These are phyloP conservation scores for Sordariomycetes sp. DNA, from an alignment of 2,329 filamentous ascomycete genomes.

Conservation along the genomic window DNA sequence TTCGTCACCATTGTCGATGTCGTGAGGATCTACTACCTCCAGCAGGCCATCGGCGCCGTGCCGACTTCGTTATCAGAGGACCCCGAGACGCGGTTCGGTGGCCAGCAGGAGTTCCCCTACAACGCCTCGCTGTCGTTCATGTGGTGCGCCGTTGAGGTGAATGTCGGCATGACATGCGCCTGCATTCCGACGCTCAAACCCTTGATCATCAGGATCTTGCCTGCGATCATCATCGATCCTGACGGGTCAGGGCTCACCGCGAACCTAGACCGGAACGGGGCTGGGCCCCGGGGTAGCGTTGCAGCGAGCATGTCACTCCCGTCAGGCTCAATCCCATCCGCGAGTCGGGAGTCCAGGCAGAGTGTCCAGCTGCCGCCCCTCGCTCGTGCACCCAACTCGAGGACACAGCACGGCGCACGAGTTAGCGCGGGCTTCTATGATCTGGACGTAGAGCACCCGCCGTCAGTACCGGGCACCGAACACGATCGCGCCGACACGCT, in stretches of 20 bases:
- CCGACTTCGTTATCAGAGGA: slow-evolving; percentile 24
- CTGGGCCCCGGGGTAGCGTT: neutral
- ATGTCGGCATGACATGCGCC: slow-evolving; percentile 79
- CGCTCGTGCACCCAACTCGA: neutral
- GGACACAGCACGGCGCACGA: neutral
- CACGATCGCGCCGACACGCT: slow-evolving; percentile 14
- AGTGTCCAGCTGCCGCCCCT: neutral
- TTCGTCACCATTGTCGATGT: slow-evolving; percentile 87
- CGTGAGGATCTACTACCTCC: slow-evolving; percentile 79
- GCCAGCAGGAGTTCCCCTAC: slow-evolving; percentile 49
- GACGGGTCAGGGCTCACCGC: neutral
- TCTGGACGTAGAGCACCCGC: neutral
- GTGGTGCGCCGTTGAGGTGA: slow-evolving; percentile 91
- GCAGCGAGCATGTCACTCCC: neutral
- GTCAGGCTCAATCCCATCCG: neutral
- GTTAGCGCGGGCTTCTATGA: neutral
- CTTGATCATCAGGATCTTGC: slow-evolving; percentile 57
- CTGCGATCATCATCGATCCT: slow-evolving; percentile 42
- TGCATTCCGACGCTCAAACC: slow-evolving; percentile 92
- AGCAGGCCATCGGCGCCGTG: slow-evolving; percentile 50
- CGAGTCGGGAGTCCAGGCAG: neutral
- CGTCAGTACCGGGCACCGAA: slow-evolving; percentile 2
- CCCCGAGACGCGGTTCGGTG: slow-evolving; percentile 36
- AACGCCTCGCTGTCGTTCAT: slow-evolving; percentile 79
- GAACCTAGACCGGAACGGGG: neutral